A percentile compares a stretch with the other conserved stretches of the same genome.
phyloP scores from a whole-genome alignment of 805 yeast genomes.

The Candida ovalis region DNA sequence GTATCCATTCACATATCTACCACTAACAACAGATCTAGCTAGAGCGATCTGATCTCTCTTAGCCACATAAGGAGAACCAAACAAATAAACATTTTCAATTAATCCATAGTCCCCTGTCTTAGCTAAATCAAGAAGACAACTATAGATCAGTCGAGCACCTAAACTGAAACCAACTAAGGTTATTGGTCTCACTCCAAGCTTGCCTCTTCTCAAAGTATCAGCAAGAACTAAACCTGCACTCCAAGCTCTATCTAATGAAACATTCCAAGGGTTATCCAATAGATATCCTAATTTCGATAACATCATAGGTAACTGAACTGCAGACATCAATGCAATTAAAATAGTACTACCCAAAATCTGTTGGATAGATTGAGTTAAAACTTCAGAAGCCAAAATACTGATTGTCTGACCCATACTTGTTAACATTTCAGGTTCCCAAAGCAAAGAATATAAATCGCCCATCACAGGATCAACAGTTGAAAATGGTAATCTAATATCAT shows the following conservation, averaged over 20 bases:
- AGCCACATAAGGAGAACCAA: constrained; percentile 86
- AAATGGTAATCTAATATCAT: constrained; percentile 94
- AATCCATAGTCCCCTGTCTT: constrained; percentile 83
- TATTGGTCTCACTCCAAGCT: constrained; percentile 87
- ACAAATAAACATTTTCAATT: constrained; percentile 79
- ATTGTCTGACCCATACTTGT: constrained; percentile 96
- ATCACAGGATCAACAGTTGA: constrained; percentile 96
- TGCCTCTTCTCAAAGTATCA: constrained; percentile 81
- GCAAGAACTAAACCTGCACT: constrained; percentile 89
- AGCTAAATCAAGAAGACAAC: constrained; percentile 84
- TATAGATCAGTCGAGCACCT: constrained; percentile 88
- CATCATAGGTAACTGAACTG: constrained; percentile 89
- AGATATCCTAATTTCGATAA: constrained; percentile 84
- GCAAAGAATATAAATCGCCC: constrained; percentile 89
- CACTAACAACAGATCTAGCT: constrained; percentile 85
- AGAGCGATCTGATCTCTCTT: constrained; percentile 71
- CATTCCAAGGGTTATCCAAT: constrained; percentile 97
- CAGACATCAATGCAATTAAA: constrained; percentile 84
- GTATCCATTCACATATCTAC: constrained; percentile 84
- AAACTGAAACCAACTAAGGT: constrained; percentile 90
- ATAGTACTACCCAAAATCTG: constrained; percentile 92
- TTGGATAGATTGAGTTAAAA: constrained; percentile 87
- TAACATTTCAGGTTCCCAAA: constrained; percentile 99
- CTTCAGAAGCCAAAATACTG: constrained; percentile 88
- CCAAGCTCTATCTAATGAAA: constrained; percentile 96